Base-by-base conservation (phyloP, 2,329 filamentous ascomycete genomes). In the Cordyceps pruinosa region DNA sequence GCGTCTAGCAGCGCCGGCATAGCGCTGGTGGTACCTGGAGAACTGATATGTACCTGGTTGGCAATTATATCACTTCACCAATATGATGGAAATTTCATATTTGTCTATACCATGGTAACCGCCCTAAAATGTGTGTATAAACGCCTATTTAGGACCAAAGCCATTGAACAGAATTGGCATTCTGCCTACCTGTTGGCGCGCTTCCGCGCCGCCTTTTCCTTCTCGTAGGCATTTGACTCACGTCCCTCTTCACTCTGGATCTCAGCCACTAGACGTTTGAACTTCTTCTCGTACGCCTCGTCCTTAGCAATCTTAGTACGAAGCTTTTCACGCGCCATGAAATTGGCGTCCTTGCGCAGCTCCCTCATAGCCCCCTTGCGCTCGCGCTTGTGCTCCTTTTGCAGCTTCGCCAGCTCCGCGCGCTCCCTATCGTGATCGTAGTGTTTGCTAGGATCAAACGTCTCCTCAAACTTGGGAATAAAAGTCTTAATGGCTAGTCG, bases 361-460 rank as follows among this genome's bases (percentile, higher is more conserved):
- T 99, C 94, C 65, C 94, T 84, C 78, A 99, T 82, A 7, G 92
- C 93, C 2, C 92, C 93, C 83, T 99, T 99, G 72, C 85, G 83
- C 80, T 99, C 94, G 69, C 88, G 85, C 84, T 96, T 96, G 82
- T 92, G 89, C 77, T 97, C 93, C 61, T 86, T 86, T 75, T 86
- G 86, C 68, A 99, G 81, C 72, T 92, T 94, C 68, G 86, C 86
- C 60, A 88, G 74, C 68, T 97, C 91, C 23, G 89, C 87, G 34
- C 94, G 89, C 73, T 96, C 91, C 64, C 86, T 87, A 73, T 99
- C 89, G 1, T 91, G 91, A 69, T 99, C 95, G 82, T 99, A 97
- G 80, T 97, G 94, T 75, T 91, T 93, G 76, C 89, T 85, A 3
- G 94, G 94, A 71, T 96, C 94, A 81, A 91, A 99, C 58, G 83